Conservation (phyloP, 108 stramenopile species). For the Skeletonema menzelii region DNA sequence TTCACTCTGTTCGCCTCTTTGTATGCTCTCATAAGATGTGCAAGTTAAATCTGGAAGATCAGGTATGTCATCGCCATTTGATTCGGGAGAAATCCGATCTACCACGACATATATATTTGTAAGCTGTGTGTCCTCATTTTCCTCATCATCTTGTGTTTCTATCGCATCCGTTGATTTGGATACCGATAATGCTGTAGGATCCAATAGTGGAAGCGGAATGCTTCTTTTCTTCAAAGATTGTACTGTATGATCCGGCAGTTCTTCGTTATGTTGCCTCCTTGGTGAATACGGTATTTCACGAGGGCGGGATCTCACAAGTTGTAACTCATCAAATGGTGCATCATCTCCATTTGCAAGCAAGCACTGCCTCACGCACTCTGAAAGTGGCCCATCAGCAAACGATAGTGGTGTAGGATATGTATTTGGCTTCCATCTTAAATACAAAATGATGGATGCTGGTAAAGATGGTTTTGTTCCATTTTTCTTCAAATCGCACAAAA, state of each 20-base stretch:
- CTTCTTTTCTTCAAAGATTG: background rate
- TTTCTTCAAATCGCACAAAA: conserved; percentile 32
- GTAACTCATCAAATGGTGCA: conserved; percentile 7
- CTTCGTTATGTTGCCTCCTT: conserved; percentile 17
- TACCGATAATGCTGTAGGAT: background rate
- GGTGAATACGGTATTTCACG: conserved; percentile 14
- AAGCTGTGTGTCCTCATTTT: background rate
- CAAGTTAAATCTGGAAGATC: conserved; percentile 20
- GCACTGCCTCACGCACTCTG: conserved; percentile 34
- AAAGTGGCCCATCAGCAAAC: conserved; percentile 32
- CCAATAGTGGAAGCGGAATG: background rate
- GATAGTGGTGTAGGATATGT: conserved; percentile 25
- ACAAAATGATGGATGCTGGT: conserved; percentile 52
- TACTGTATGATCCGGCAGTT: background rate
- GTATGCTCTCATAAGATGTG: conserved; percentile 4
- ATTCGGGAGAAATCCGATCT: conserved; percentile 37
- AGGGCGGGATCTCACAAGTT: conserved; percentile 15
- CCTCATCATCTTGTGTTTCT: background rate
- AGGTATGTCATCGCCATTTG: conserved; percentile 5
- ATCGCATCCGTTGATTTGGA: background rate
- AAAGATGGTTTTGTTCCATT: conserved; percentile 6
- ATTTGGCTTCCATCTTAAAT: conserved; percentile 57
- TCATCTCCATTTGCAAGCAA: conserved; percentile 28
- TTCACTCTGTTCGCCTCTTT: conserved; percentile 1
- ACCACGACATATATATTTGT: conserved; percentile 49